phyloP scores from a whole-genome alignment of 2,329 filamentous ascomycete genomes.

The Ophiocordyceps camponoti-rufipedis region DNA sequence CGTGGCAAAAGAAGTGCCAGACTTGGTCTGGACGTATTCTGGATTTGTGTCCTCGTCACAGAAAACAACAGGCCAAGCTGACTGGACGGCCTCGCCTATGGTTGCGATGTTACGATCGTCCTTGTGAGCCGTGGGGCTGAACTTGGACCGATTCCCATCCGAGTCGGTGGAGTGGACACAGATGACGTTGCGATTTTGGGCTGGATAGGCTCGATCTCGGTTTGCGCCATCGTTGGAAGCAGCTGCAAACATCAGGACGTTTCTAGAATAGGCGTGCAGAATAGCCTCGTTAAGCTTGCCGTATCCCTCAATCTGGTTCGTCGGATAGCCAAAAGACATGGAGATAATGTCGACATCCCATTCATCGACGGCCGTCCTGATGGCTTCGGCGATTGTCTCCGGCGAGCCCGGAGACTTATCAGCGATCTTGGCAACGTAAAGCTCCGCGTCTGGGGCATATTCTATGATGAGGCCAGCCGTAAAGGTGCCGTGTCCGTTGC shows the following conservation, averaged over 20 bases:
- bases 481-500: conserved; percentile 3
- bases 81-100: conserved; percentile 3
- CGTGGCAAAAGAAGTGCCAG: conserved; percentile 5
- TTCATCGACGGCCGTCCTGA: conserved; percentile 1
- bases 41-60: neutral
- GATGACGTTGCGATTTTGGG: conserved; percentile 3
- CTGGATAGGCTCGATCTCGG: conserved; percentile 4
- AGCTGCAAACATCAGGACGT: neutral
- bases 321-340: conserved; percentile 7
- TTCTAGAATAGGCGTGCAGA: neutral
- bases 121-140: conserved; percentile 4
- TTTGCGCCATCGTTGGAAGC: conserved; percentile 1
- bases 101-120: conserved; percentile 1
- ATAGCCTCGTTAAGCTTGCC: conserved; percentile 1
- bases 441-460: conserved; percentile 1
- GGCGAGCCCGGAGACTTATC: neutral
- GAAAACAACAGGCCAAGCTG: conserved; percentile 2
- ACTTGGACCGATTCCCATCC: conserved; percentile 3
- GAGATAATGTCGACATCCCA: conserved; percentile 7
- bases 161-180: conserved; percentile 4
- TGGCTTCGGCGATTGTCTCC: neutral
- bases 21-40: neutral
- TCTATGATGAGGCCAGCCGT: conserved; percentile 2
- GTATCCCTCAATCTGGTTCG: neutral
- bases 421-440: conserved; percentile 4